Percentiles rank a stretch among this genome's conserved stretches.
These are phyloP conservation scores for Crithidia acanthocephali DNA, from an alignment of 208 protist genomes.

Conservation along the genomic window DNA sequence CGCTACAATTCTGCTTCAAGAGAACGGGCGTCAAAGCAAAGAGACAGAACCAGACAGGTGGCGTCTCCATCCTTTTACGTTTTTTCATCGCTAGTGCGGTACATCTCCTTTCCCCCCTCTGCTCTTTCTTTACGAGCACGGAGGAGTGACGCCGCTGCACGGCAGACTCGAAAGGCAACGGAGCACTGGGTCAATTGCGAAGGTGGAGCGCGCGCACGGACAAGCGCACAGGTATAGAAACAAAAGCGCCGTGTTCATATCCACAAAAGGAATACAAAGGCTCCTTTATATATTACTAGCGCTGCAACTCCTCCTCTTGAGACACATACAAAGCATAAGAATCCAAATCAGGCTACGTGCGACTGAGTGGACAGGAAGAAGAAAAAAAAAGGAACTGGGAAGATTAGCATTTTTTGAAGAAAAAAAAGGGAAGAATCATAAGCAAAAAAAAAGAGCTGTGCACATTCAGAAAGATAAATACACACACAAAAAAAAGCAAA, in stretches of 20 bases:
- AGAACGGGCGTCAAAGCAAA: not conserved
- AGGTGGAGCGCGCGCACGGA: too few relatives aligned
- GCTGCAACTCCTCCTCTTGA: too few relatives aligned
- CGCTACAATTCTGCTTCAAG: not conserved
- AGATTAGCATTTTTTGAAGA: not conserved
- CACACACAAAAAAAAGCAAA: not conserved
- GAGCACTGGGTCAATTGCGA: not conserved
- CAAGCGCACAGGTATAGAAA: too few relatives aligned
- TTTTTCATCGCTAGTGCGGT: too few relatives aligned
- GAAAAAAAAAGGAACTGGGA: not conserved
- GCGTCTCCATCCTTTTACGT: too few relatives aligned
- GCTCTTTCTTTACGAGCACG: not conserved
- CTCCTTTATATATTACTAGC: too few relatives aligned
- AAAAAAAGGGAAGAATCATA: not conserved
- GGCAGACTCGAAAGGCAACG: not conserved
- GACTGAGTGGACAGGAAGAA: not conserved
- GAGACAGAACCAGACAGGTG: too few relatives aligned
- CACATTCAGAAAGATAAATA: not conserved
- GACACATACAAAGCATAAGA: not conserved
- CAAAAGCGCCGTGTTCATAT: too few relatives aligned
- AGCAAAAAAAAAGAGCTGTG: not conserved
- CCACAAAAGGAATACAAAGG: too few relatives aligned
- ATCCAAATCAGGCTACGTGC: not conserved
- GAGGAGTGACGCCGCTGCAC: too few relatives aligned
- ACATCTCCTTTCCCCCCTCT: too few relatives aligned